These are phyloP conservation scores for Phytophthora niederhauseri DNA, from an alignment of 352 stramenopile species.

Conservation along the genomic window DNA sequence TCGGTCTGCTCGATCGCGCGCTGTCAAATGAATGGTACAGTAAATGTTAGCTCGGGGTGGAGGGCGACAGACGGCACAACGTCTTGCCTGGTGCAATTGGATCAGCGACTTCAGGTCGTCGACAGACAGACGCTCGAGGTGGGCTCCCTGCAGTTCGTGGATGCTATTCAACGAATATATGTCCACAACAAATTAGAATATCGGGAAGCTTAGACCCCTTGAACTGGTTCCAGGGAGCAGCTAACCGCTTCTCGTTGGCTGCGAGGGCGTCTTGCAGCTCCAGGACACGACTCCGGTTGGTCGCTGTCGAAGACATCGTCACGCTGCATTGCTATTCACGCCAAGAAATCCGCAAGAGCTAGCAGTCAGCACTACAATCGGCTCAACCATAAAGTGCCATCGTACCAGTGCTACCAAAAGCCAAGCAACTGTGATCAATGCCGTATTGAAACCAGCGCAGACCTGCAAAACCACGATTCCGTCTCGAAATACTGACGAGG, in stretches of 20 bases:
- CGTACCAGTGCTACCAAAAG: slow-evolving; percentile 61
- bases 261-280: slow-evolving; percentile 30
- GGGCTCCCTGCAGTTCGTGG: slow-evolving; percentile 46
- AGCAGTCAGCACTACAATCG: not conserved
- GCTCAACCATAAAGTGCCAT: not conserved
- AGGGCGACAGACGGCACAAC: not conserved
- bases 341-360: not conserved
- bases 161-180: slow-evolving; percentile 31
- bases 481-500: slow-evolving; percentile 23
- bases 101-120: slow-evolving; percentile 62
- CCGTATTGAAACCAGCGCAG: slow-evolving; percentile 44
- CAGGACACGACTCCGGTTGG: slow-evolving; percentile 11
- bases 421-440: slow-evolving; percentile 55
- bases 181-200: not conserved
- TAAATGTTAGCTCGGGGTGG: not conserved
- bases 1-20: slow-evolving; percentile 60
- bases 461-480: slow-evolving; percentile 37
- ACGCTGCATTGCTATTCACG: slow-evolving; percentile 33
- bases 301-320: slow-evolving; percentile 19
- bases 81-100: slow-evolving; percentile 57
- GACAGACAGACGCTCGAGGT: slow-evolving; percentile 40
- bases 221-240: not conserved
- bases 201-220: not conserved
- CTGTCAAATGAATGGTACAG: slow-evolving; percentile 25
- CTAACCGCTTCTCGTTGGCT: slow-evolving; percentile 28